Evolutionary conservation across 1,139 yeast genomes (phyloP), one percentile per base, ranked within the genome.

Genomic region (Zygosaccharomyces sapae): DNA sequence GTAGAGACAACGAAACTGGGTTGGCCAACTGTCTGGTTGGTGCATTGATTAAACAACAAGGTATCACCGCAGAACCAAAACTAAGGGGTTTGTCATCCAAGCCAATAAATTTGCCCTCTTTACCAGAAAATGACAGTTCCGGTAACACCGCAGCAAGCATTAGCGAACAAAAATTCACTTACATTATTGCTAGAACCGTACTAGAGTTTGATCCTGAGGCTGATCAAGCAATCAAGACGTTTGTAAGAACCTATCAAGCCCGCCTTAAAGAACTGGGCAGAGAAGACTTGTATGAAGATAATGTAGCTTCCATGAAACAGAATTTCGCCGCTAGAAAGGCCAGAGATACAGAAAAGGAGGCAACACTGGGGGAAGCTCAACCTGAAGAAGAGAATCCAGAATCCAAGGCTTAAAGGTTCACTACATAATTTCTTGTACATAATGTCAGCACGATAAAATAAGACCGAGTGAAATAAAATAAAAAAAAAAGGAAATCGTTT

Each of bases 111-210:
- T 25, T 50, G 20, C 50, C 47, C 10, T 24, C 37, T 9, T 34
- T 44, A 16, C 45, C 46, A 10, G 53, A 44, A 13, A 27, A 47
- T 3, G 52, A 46, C 4, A 46, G 39, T 12, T 39, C 44, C 5
- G 61, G 60, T 37, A 48, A 51, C 18, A 47, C 55, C 10, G 47
- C 50, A 3, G 43, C 50, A 16, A 54, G 53, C 19, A 25, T 55
- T 22, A 45, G 54, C 27, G 49, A 52, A 12, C 33, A 58, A 43
- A 56, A 59, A 47, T 38, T 44, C 35, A 29, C 46, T 8, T 67
- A 66, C 45, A 34, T 66, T 34, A 53, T 55, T 10, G 52, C 61
- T 1, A 52, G 57, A 43, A 55, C 62, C 2, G 51, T 59, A 19
- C 34, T 49, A 19, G 52, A 62, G 31, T 68, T 60, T 43, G 43